These are phyloP conservation scores for Gliomastix tumulicola DNA, from an alignment of 2,329 filamentous ascomycete species.

Conservation along the genomic window DNA sequence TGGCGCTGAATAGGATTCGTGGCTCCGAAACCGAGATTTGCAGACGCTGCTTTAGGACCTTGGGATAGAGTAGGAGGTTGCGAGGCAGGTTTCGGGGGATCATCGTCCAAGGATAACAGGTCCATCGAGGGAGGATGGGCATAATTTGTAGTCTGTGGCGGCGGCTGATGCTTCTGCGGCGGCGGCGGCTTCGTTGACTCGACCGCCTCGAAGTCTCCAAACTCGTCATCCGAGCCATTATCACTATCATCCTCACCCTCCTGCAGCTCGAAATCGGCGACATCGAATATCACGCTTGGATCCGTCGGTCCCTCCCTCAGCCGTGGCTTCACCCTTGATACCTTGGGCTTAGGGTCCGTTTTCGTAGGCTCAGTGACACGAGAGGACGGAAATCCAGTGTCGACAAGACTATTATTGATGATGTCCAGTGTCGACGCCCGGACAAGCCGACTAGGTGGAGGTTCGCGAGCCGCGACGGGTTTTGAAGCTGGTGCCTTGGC, in stretches of 20 bases:
- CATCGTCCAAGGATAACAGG: constrained; percentile 29
- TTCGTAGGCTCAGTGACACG: constrained; percentile 2
- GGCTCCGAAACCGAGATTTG: too few relatives aligned
- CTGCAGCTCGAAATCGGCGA: constrained; percentile 42
- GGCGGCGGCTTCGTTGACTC: constrained; percentile 7
- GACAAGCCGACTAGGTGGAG: constrained; percentile 15
- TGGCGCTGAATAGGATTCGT: too few relatives aligned
- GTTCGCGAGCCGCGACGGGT: constrained; percentile 1
- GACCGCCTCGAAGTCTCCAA: constrained; percentile 54
- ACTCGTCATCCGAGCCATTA: constrained; percentile 42
- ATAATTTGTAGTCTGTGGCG: constrained; percentile 6
- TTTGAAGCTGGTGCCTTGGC: neutral
- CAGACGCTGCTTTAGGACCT: too few relatives aligned
- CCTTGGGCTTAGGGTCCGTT: neutral
- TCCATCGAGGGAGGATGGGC: constrained; percentile 29
- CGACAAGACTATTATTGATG: constrained; percentile 44
- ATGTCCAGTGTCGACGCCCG: constrained; percentile 47
- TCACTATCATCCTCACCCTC: constrained; percentile 40
- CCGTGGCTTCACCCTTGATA: constrained; percentile 11
- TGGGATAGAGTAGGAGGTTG: constrained; percentile 39
- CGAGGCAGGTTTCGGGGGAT: constrained; percentile 11
- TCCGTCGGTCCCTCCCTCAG: constrained; percentile 20
- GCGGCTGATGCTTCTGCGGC: constrained; percentile 8
- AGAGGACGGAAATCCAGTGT: too few relatives aligned
- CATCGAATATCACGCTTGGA: constrained; percentile 60